phyloP scores from a whole-genome alignment of 768 basidiomycete genomes.

The Pulveroboletus sp. region DNA sequence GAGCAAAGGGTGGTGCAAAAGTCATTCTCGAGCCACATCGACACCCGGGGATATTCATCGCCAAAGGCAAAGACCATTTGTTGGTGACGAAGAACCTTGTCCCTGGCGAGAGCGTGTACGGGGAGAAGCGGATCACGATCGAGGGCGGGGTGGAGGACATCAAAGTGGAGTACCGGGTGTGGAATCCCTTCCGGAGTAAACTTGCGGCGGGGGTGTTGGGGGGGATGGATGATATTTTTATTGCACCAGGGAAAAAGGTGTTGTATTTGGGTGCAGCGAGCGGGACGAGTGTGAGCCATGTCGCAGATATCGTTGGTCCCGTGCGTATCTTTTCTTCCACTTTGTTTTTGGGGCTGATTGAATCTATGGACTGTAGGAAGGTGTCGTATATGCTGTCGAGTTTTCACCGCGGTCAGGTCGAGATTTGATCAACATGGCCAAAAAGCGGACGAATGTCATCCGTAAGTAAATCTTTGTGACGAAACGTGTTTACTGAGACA shows the following conservation, averaged over 20 bases:
- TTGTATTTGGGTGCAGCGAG: constrained; percentile 97
- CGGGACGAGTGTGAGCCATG: constrained; percentile 97
- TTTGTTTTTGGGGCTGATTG: constrained; percentile 3
- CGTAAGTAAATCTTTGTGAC: constrained; percentile 51
- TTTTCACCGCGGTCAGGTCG: constrained; percentile 96
- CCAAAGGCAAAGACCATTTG: constrained; percentile 95
- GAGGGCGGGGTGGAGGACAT: constrained; percentile 72
- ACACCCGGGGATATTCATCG: constrained; percentile 94
- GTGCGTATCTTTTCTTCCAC: constrained; percentile 46
- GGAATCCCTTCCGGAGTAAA: constrained; percentile 99
- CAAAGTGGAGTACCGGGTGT: constrained; percentile 96
- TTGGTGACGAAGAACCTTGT: constrained; percentile 98
- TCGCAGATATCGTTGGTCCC: constrained; percentile 97
- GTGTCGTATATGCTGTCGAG: constrained; percentile 97
- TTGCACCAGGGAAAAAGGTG: constrained; percentile 92
- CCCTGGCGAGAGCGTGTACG: constrained; percentile 97
- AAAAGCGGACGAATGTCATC: constrained; percentile 98
- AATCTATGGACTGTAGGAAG: constrained; percentile 57
- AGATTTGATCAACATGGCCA: constrained; percentile 98
- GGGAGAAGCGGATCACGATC: constrained; percentile 94
- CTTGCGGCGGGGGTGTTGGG: constrained; percentile 95
- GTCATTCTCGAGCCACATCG: constrained; percentile 94
- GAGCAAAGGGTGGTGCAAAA: constrained; percentile 77
- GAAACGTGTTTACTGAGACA: constrained; percentile 1
- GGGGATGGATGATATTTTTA: constrained; percentile 91